Percentiles rank a stretch among this genome's conserved stretches.
Conservation (phyloP, 768 basidiomycete species). For the Boletus tylopilopsis region DNA sequence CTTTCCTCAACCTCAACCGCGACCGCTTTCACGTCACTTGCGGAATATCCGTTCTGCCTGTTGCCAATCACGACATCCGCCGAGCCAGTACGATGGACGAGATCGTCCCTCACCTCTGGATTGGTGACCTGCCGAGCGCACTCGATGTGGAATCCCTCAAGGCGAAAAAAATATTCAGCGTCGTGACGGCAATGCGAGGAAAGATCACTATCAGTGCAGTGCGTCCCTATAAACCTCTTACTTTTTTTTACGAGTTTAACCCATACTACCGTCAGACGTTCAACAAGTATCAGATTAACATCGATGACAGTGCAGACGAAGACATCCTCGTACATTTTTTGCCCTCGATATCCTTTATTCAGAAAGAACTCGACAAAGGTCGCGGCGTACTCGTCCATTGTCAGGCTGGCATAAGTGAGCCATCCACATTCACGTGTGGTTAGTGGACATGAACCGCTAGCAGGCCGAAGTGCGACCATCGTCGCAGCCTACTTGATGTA, state of each 20-base stretch:
- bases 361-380: slow-evolving; percentile 69
- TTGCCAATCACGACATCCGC: not conserved
- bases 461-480: slow-evolving; percentile 81
- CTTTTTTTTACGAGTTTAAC: too few species aligned
- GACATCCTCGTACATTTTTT: slow-evolving; percentile 79
- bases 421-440: not conserved
- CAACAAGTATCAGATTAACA: slow-evolving; percentile 69
- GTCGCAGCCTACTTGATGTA: slow-evolving; percentile 90
- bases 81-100: slow-evolving; percentile 57
- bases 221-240: too few species aligned
- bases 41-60: not conserved
- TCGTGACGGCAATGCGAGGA: slow-evolving; percentile 71
- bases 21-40: not conserved
- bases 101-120: slow-evolving; percentile 77
- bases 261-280: slow-evolving; percentile 53
- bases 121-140: slow-evolving; percentile 76
- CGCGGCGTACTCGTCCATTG: slow-evolving; percentile 86
- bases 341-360: slow-evolving; percentile 79
- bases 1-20: not conserved
- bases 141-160: slow-evolving; percentile 57
- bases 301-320: slow-evolving; percentile 71
- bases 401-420: slow-evolving; percentile 83
- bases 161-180: slow-evolving; percentile 69
- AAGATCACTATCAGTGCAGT: slow-evolving; percentile 65
- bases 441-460: slow-evolving; percentile 3